phyloP scores from a whole-genome alignment of 1,284 basidiomycete species.

The Peniophora sp. region DNA sequence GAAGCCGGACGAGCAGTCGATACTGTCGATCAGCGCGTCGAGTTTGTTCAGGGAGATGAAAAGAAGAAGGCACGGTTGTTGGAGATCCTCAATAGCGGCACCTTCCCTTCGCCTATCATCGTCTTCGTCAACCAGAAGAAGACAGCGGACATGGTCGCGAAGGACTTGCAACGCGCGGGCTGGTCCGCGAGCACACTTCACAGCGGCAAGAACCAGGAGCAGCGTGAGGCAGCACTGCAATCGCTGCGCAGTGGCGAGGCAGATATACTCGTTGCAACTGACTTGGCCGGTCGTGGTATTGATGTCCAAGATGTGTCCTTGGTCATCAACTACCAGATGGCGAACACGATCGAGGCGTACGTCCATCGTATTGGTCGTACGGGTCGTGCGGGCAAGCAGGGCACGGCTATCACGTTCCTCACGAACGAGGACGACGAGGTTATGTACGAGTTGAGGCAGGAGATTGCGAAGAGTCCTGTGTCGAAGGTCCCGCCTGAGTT shows the following conservation, averaged over 20 bases:
- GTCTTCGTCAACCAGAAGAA: conserved; percentile 99
- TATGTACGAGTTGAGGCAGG: conserved; percentile 68
- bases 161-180: conserved; percentile 82
- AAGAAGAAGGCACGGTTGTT: conserved; percentile 88
- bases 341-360: conserved; percentile 92
- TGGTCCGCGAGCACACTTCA: conserved; percentile 89
- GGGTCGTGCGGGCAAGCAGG: conserved; percentile 93
- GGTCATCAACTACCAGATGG: conserved; percentile 98
- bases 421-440: conserved; percentile 95
- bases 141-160: conserved; percentile 93
- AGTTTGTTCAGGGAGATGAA: conserved; percentile 89
- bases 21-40: conserved; percentile 94
- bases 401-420: conserved; percentile 91
- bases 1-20: conserved; percentile 97
- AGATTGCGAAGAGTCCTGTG: conserved; percentile 88
- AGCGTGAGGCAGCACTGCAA: conserved; percentile 89
- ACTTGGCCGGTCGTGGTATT: conserved; percentile 96
- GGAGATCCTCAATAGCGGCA: conserved; percentile 84
- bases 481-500: conserved; percentile 86
- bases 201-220: conserved; percentile 95
- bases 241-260: conserved; percentile 79
- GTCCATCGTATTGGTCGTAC: conserved; percentile 98
- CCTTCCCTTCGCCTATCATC: conserved; percentile 88
- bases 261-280: conserved; percentile 90
- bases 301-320: conserved; percentile 95